phyloP scores from a whole-genome alignment of 495 filamentous ascomycete genomes.

The Tuber aestivum region DNA sequence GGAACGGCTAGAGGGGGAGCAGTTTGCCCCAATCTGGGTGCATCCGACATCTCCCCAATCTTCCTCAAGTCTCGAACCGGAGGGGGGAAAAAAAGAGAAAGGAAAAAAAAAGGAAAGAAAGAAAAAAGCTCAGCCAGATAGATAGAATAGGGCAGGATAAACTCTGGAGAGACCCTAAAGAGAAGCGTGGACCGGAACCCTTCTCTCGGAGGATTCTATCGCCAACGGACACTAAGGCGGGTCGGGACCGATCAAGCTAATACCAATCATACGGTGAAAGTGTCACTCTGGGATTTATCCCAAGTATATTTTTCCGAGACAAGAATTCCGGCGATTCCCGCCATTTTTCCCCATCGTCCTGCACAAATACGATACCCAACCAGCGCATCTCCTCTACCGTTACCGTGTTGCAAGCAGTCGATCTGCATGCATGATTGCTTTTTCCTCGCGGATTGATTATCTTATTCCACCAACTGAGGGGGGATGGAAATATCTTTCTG shows the following conservation, averaged over 20 bases:
- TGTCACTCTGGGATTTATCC: not conserved
- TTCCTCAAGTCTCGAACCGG: too few species aligned
- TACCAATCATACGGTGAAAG: not conserved
- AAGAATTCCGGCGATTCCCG: not conserved
- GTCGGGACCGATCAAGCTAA: constrained; percentile 2
- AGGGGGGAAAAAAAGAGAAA: not conserved
- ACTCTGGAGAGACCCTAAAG: not conserved
- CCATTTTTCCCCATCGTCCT: not conserved
- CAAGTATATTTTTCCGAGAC: constrained; percentile 3
- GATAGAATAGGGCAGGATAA: not conserved
- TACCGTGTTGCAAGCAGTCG: constrained; percentile 1
- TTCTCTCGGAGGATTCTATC: not conserved
- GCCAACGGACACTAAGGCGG: not conserved
- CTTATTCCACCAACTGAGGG: not conserved
- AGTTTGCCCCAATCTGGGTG: not conserved
- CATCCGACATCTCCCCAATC: not conserved
- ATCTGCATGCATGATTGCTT: constrained; percentile 5
- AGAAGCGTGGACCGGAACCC: not conserved
- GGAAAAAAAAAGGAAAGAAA: not conserved
- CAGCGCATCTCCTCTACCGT: not conserved
- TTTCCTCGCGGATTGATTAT: not conserved
- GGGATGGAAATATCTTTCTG: not conserved
- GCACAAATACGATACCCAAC: not conserved
- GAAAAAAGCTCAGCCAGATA: not conserved
- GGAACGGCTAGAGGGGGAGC: constrained; percentile 1